These are phyloP conservation scores for Ophiostoma triangulosporum DNA, from an alignment of 2,329 filamentous ascomycete genomes.

Conservation along the genomic window DNA sequence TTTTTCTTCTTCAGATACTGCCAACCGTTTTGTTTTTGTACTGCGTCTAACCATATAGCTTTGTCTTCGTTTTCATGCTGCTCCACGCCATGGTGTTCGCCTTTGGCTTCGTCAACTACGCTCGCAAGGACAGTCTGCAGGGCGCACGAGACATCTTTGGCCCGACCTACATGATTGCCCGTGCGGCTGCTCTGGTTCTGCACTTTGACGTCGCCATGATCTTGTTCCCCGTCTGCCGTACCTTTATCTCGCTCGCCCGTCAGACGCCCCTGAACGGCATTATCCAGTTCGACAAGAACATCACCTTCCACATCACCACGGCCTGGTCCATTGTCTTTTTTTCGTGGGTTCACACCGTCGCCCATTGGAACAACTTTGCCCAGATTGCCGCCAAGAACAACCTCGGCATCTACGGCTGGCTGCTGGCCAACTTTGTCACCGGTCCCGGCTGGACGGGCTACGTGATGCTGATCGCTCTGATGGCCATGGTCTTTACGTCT, in stretches of 20 bases:
- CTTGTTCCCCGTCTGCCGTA: constrained; percentile 71
- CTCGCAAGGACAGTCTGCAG: constrained; percentile 61
- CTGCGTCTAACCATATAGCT: constrained; percentile 30
- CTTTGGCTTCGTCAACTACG: constrained; percentile 70
- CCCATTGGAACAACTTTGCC: constrained; percentile 79
- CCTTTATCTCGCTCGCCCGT: constrained; percentile 65
- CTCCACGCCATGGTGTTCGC: constrained; percentile 65
- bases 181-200: constrained; percentile 61
- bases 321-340: constrained; percentile 85
- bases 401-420: constrained; percentile 63
- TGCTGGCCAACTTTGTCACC: constrained; percentile 63
- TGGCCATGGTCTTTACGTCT: constrained; percentile 66
- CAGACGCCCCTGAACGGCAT: constrained; percentile 76
- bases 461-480: constrained; percentile 66
- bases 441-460: constrained; percentile 81
- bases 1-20: no score
- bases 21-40: background rate
- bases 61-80: constrained; percentile 62
- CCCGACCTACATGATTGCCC: constrained; percentile 60
- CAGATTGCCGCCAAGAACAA: constrained; percentile 62
- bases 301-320: constrained; percentile 73
- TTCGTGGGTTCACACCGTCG: constrained; percentile 73
- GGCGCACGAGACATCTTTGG: constrained; percentile 55
- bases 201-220: constrained; percentile 73
- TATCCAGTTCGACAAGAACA: constrained; percentile 81